These are phyloP conservation scores for Crithidia acanthocephali DNA, from an alignment of 208 protist species.

Conservation along the genomic window DNA sequence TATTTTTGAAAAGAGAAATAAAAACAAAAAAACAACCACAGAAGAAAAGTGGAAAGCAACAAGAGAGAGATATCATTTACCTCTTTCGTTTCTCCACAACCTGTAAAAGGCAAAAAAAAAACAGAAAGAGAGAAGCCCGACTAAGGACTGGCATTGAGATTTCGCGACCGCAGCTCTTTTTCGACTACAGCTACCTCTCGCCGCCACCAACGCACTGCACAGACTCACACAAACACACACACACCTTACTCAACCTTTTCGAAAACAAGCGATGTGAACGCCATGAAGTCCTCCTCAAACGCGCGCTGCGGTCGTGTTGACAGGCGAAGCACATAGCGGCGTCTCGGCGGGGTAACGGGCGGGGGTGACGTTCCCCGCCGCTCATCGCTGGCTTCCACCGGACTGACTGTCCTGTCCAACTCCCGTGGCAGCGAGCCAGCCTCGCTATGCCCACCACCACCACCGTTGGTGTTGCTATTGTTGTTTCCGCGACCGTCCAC, in stretches of 20 bases:
- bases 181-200: too few species aligned
- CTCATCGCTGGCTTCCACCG: background rate
- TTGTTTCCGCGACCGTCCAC: background rate
- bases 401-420: background rate
- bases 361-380: background rate
- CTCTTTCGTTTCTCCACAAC: too few species aligned
- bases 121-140: too few species aligned
- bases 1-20: too few species aligned
- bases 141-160: too few species aligned
- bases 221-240: too few species aligned
- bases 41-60: too few species aligned
- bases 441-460: background rate
- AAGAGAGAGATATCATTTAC: too few species aligned
- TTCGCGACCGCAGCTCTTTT: too few species aligned
- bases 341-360: background rate
- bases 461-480: background rate
- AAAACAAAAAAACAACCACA: too few species aligned
- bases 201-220: too few species aligned
- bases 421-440: background rate
- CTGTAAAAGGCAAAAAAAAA: too few species aligned
- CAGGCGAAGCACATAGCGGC: conserved; percentile 25
- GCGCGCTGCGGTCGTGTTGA: conserved; percentile 32
- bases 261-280: conserved; percentile 34
- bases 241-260: conserved; percentile 23
- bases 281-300: conserved; percentile 30